Conservation (phyloP, 306 rosid species). For the Quercus parvula region DNA sequence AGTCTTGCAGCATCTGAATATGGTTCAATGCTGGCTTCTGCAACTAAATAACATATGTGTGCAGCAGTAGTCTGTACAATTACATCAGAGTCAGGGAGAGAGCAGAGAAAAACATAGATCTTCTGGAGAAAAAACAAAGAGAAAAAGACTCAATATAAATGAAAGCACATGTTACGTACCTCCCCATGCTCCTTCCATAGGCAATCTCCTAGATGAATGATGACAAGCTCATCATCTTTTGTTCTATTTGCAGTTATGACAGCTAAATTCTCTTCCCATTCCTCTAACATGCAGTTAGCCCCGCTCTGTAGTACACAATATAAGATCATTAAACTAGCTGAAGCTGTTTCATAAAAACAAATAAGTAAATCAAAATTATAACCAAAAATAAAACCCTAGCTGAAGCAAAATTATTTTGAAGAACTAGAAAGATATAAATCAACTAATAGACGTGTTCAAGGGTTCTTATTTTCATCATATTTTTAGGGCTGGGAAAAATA, state of each 20-base stretch:
- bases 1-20: conserved; percentile 81
- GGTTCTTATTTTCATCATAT: not conserved
- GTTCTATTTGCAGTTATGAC: conserved; percentile 92
- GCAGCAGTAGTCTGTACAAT: conserved; percentile 72
- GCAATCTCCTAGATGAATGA: conserved; percentile 87
- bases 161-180: conserved; percentile 36
- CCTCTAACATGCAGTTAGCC: conserved; percentile 75
- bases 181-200: conserved; percentile 88
- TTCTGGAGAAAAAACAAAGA: not conserved
- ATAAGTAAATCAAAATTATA: too few relatives aligned
- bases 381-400: not conserved
- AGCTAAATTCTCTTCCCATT: conserved; percentile 90
- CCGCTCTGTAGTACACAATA: conserved; percentile 42
- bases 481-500: not conserved
- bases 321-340: conserved; percentile 3
- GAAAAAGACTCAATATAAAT: not conserved
- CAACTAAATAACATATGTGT: conserved; percentile 92
- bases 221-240: conserved; percentile 87
- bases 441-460: not conserved
- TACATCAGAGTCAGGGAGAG: conserved; percentile 20
- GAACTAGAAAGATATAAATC: not conserved
- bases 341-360: not conserved
- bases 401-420: not conserved
- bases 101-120: conserved; percentile 20
- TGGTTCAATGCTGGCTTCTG: conserved; percentile 83